phyloP scores from a whole-genome alignment of 768 basidiomycete genomes.

The Kwoniella heveanensis region DNA sequence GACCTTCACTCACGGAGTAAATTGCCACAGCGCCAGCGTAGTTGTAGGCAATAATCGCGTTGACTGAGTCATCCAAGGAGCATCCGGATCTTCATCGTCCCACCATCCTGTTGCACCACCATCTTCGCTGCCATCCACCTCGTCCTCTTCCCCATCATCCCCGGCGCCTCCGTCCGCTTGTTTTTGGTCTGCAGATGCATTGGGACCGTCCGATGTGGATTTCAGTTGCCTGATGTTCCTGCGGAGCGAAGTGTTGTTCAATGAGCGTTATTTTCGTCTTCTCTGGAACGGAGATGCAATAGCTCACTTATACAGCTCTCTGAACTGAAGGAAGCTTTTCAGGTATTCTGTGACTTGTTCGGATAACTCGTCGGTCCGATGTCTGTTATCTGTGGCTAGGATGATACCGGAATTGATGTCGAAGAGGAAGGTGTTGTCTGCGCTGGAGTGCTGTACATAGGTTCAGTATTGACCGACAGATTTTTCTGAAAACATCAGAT shows the following conservation, averaged over 20 bases:
- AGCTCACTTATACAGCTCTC: constrained; percentile 76
- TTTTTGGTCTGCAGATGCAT: too few relatives aligned
- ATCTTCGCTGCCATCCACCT: constrained; percentile 21
- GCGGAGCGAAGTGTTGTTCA: too few relatives aligned
- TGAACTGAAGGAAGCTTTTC: constrained; percentile 80
- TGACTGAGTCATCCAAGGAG: constrained; percentile 48
- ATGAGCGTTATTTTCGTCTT: too few relatives aligned
- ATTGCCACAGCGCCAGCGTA: constrained; percentile 53
- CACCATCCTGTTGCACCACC: constrained; percentile 44
- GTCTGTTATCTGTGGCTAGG: constrained; percentile 79
- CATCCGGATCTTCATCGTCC: constrained; percentile 49
- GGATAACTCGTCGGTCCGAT: constrained; percentile 66
- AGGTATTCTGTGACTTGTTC: constrained; percentile 88
- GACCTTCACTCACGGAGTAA: constrained; percentile 50
- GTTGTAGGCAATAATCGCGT: constrained; percentile 49
- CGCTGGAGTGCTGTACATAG: constrained; percentile 22
- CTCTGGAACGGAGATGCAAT: neutral
- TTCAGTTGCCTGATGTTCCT: constrained; percentile 5
- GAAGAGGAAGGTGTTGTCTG: constrained; percentile 87
- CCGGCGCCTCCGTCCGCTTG: constrained; percentile 13
- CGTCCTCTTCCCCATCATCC: constrained; percentile 15
- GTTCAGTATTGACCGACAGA: constrained; percentile 83
- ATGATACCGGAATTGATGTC: constrained; percentile 82
- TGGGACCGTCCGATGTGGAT: constrained; percentile 1
- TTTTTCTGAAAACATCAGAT: constrained; percentile 49